Evolutionary conservation across 805 yeast genomes (phyloP).

Genomic region (Pichia membranifaciens): DNA sequence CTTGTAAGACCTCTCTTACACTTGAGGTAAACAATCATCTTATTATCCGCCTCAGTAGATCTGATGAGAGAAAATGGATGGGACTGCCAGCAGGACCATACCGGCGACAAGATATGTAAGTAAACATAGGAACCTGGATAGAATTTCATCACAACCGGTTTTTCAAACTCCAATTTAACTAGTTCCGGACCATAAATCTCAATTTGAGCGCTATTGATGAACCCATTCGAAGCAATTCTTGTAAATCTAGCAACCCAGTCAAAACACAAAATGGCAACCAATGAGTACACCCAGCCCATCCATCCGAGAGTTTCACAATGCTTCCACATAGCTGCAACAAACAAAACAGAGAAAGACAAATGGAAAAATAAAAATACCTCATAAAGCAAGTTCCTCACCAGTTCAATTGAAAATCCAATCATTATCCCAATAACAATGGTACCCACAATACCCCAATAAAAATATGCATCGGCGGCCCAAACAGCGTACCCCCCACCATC

Average conservation of each 20-base stretch:
- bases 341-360: constrained; percentile 33
- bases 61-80: constrained; percentile 62
- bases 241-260: constrained; percentile 35
- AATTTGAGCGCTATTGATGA: constrained; percentile 16
- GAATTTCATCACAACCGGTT: constrained; percentile 17
- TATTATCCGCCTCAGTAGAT: constrained; percentile 28
- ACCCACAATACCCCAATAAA: constrained; percentile 33
- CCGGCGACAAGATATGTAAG: constrained; percentile 45
- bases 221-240: constrained; percentile 28
- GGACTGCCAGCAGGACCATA: constrained; percentile 52
- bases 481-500: constrained; percentile 36
- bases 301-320: constrained; percentile 38
- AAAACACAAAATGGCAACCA: constrained; percentile 34
- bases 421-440: constrained; percentile 15
- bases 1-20: constrained; percentile 49
- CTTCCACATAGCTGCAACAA: constrained; percentile 36
- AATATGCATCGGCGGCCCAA: constrained; percentile 42
- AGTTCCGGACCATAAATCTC: constrained; percentile 14
- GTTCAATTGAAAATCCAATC: constrained; percentile 18
- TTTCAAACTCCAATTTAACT: constrained; percentile 17
- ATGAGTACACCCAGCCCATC: constrained; percentile 38
- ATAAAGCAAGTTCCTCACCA: constrained; percentile 32
- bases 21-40: constrained; percentile 38
- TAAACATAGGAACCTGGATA: constrained; percentile 52
- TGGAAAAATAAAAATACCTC: constrained; percentile 39